Conservation (phyloP, 345 rosid species). For the Firmiana major region DNA sequence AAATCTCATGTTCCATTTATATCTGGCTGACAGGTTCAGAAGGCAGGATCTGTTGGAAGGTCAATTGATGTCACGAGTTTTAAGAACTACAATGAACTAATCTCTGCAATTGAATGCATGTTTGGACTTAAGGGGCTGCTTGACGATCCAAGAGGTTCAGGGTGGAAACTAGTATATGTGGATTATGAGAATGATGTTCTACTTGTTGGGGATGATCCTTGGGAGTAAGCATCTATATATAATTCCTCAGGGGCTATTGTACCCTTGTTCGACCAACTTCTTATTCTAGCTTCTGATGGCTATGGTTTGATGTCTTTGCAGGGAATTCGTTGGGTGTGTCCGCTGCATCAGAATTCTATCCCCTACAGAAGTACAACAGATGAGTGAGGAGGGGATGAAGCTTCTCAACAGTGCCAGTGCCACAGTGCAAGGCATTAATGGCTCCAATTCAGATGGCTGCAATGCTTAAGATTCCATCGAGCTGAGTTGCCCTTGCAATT, state of each 20-base stretch:
- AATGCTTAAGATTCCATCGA: conserved; percentile 4
- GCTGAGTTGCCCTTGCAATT: background rate
- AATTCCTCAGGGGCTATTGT: background rate
- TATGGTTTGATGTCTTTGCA: conserved; percentile 19
- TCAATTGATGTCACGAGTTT: conserved; percentile 90
- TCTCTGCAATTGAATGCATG: conserved; percentile 86
- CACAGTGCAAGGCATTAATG: conserved; percentile 40
- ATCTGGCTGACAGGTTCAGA: conserved; percentile 67
- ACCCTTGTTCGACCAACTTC: no score
- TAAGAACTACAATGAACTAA: conserved; percentile 70
- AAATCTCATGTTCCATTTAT: background rate
- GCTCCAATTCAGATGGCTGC: conserved; percentile 30
- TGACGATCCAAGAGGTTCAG: conserved; percentile 66
- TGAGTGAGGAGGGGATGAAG: conserved; percentile 99
- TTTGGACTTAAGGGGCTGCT: conserved; percentile 93
- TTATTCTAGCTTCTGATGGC: background rate
- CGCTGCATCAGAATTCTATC: conserved; percentile 94
- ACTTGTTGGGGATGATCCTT: conserved; percentile 96
- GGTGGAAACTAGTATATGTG: conserved; percentile 93
- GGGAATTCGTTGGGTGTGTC: conserved; percentile 93
- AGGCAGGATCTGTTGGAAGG: conserved; percentile 95
- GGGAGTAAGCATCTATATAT: conserved; percentile 68
- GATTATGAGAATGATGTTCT: conserved; percentile 94
- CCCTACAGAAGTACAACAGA: conserved; percentile 90
- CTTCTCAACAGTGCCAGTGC: conserved; percentile 79